These are phyloP conservation scores for Solanum piurae DNA, from an alignment of 257 asterid genomes.

Conservation along the genomic window DNA sequence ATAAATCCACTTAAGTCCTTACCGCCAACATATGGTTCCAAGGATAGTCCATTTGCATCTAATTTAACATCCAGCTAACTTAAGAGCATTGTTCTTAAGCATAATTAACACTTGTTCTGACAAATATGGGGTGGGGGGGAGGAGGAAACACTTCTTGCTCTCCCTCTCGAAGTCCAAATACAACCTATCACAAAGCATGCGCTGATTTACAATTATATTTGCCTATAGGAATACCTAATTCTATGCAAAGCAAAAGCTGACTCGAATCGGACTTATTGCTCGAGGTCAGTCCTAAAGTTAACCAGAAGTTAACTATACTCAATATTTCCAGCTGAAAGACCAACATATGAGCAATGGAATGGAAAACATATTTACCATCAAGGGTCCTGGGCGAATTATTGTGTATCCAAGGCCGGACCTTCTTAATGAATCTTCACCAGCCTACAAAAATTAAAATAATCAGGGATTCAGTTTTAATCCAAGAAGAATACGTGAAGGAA, in stretches of 20 bases:
- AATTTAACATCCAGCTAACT: neutral
- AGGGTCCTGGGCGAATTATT: slow-evolving; percentile 89
- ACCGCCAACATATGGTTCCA: neutral
- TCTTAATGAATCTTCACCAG: slow-evolving; percentile 87
- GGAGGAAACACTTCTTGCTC: neutral
- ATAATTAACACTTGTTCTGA: neutral
- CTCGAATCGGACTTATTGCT: neutral
- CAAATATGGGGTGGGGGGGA: neutral
- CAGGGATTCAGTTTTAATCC: slow-evolving; percentile 3
- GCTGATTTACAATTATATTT: neutral
- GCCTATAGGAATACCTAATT: neutral
- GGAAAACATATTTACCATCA: slow-evolving; percentile 42
- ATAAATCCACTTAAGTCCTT: neutral
- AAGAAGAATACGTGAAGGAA: neutral
- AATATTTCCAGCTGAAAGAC: neutral
- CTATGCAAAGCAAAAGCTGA: neutral
- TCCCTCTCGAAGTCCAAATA: neutral
- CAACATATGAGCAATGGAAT: neutral
- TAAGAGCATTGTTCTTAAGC: neutral
- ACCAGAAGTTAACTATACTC: neutral
- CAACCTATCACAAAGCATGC: neutral
- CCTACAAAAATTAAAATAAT: slow-evolving; percentile 24
- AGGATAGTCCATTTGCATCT: neutral
- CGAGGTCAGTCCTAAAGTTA: neutral
- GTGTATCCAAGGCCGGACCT: slow-evolving; percentile 98